phyloP scores from a whole-genome alignment of 805 yeast species.

The Cyberlindnera subsufficiens region DNA sequence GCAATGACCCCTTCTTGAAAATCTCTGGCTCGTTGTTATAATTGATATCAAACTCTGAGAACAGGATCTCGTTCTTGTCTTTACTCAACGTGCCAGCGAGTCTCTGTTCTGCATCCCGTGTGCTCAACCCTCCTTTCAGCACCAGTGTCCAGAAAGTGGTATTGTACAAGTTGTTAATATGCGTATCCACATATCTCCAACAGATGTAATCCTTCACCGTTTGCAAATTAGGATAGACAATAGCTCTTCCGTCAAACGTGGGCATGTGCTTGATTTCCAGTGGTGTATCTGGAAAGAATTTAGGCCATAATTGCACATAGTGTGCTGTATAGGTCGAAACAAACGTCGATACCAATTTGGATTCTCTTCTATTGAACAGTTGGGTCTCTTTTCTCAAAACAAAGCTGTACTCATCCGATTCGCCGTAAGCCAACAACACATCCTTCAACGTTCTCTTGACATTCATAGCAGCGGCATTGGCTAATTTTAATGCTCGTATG shows the following conservation, averaged over 20 bases:
- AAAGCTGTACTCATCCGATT: constrained; percentile 91
- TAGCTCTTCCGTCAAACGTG: constrained; percentile 87
- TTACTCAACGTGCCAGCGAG: constrained; percentile 73
- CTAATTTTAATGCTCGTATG: constrained; percentile 60
- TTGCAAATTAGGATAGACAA: constrained; percentile 63
- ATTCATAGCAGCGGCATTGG: constrained; percentile 74
- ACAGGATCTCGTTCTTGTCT: constrained; percentile 87
- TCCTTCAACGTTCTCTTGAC: constrained; percentile 66
- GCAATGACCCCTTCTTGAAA: constrained; percentile 68
- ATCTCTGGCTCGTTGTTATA: constrained; percentile 89
- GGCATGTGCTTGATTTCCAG: constrained; percentile 58
- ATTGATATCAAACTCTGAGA: constrained; percentile 71
- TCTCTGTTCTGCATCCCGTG: constrained; percentile 74
- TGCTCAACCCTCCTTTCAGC: constrained; percentile 55
- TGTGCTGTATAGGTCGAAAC: constrained; percentile 77
- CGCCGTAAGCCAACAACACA: constrained; percentile 81
- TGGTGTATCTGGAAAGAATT: constrained; percentile 40
- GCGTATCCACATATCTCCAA: constrained; percentile 97
- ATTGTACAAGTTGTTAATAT: constrained; percentile 89
- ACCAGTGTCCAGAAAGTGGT: constrained; percentile 91
- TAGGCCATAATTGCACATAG: constrained; percentile 65
- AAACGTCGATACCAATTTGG: constrained; percentile 73
- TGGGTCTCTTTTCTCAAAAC: constrained; percentile 57
- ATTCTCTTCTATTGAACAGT: constrained; percentile 76
- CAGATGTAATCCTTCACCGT: constrained; percentile 73